Percentiles rank a stretch among this genome's conserved stretches.
Evolutionary conservation across 2,329 filamentous ascomycete species (phyloP).

Genomic region (Aureobasidium leucospermi): DNA sequence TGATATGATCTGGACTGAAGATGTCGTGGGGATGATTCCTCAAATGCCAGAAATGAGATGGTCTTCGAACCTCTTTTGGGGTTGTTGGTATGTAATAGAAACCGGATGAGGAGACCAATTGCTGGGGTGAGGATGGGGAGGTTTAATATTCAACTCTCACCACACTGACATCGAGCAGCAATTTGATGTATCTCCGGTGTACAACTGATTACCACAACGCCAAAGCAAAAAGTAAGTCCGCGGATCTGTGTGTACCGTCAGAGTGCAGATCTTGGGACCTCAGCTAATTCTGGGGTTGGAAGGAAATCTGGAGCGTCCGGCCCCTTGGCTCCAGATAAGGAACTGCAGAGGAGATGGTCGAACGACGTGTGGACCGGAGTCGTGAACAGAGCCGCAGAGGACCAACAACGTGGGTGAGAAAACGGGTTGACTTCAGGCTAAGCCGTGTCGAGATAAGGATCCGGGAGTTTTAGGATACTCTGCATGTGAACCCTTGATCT

Average conservation of each 20-base stretch:
- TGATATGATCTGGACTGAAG: background rate
- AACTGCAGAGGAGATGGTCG: background rate
- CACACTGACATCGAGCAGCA: background rate
- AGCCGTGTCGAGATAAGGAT: constrained; percentile 10
- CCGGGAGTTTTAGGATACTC: constrained; percentile 2
- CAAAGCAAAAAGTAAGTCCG: constrained; percentile 16
- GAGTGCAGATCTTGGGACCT: constrained; percentile 11
- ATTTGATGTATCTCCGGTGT: constrained; percentile 13
- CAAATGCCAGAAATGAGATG: background rate
- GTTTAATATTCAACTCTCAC: constrained; percentile 9
- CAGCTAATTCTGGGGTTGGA: constrained; percentile 7
- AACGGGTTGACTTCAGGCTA: constrained; percentile 11
- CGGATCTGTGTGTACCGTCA: constrained; percentile 8
- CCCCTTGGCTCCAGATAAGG: constrained; percentile 12
- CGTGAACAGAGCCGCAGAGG: constrained; percentile 5
- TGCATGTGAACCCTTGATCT: background rate
- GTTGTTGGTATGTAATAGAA: constrained; percentile 9
- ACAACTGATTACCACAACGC: constrained; percentile 13
- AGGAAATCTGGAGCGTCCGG: background rate
- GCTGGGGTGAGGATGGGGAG: background rate
- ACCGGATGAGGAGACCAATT: constrained; percentile 4
- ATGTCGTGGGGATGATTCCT: background rate
- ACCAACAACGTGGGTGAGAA: constrained; percentile 3
- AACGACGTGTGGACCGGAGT: background rate
- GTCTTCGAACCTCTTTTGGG: background rate